A percentile compares a stretch with the other conserved stretches of the same genome.
phyloP scores from a whole-genome alignment of 805 yeast species.

The Kluyveromyces wickerhamii region DNA sequence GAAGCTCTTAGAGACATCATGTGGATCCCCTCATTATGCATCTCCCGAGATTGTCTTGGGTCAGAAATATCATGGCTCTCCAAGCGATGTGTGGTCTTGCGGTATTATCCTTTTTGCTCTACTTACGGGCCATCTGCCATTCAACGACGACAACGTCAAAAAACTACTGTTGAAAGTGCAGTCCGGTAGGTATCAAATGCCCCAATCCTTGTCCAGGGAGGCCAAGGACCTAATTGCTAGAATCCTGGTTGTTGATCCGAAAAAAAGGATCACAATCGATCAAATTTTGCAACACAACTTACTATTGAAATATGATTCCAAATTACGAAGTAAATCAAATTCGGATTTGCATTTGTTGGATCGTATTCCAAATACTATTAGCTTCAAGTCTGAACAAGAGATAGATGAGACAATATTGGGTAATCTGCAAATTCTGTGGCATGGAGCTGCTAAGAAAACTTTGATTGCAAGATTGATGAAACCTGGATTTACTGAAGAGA shows the following conservation, averaged over 20 bases:
- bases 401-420: constrained; percentile 69
- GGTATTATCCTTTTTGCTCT: constrained; percentile 76
- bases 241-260: constrained; percentile 67
- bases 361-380: constrained; percentile 10
- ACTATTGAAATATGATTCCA: constrained; percentile 49
- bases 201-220: constrained; percentile 50
- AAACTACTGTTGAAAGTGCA: constrained; percentile 66
- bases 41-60: constrained; percentile 84
- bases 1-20: constrained; percentile 64
- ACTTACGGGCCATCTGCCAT: constrained; percentile 73
- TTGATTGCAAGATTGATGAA: constrained; percentile 49
- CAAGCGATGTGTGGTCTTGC: constrained; percentile 85
- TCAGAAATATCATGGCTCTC: constrained; percentile 70
- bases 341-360: constrained; percentile 22
- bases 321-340: constrained; percentile 22
- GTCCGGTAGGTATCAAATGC: constrained; percentile 68
- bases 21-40: constrained; percentile 87
- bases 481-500: constrained; percentile 59
- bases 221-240: constrained; percentile 58
- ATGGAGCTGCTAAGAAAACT: constrained; percentile 56
- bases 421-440: constrained; percentile 73
- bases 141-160: constrained; percentile 75
- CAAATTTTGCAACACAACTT: constrained; percentile 71
- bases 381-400: constrained; percentile 32
- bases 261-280: constrained; percentile 58